Base-by-base conservation (phyloP, 1,139 yeast genomes). In the Suhomyces bribrorum region DNA sequence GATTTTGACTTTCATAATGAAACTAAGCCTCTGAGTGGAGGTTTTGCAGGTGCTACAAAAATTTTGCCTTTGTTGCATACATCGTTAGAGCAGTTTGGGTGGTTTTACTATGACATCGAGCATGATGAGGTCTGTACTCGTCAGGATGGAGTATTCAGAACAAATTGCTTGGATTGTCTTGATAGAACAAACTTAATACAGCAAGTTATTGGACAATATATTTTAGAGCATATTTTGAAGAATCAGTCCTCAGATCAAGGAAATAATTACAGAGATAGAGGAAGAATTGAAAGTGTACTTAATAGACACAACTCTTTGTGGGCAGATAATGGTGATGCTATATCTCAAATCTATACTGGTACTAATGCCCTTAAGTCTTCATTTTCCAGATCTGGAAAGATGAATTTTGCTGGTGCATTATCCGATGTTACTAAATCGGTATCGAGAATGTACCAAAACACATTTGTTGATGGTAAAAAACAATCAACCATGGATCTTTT, bases 301-400 rank as follows among this genome's bases (percentile, higher is more conserved):
- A 58, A 64, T 28, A 81, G 77, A 44, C 97, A 90, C 55, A 86
- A 89, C 52, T 71, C 83, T 4, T 64, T 92, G 15, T 94, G 98
- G 98, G 99, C 98, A 0, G 97, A 94, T 61, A 90, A 92, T 59
- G 99, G 98, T 32, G 98, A 94, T 62, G 96, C 94, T 44, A 79
- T 94, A 7, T 89, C 97, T 1, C 97, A 89, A 59, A 92, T 92
- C 20, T 94, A 94, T 58, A 92, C 98, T 0, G 98, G 98, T 5
- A 94, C 98, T 0, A 90, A 92, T 57, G 98, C 98, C 0, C 69
- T 94, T 36, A 94, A 94, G 59, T 87, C 97, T 0, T 87, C 96
- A 4, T 92, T 85, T 57, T 86, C 97, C 2, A 75, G 98, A 56
- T 84, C 88, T 29, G 98, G 98, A 13, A 90, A 89, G 55, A 88